These are phyloP conservation scores for Coelastrella sp. DNA, from an alignment of 139 green algal species.

Conservation along the genomic window DNA sequence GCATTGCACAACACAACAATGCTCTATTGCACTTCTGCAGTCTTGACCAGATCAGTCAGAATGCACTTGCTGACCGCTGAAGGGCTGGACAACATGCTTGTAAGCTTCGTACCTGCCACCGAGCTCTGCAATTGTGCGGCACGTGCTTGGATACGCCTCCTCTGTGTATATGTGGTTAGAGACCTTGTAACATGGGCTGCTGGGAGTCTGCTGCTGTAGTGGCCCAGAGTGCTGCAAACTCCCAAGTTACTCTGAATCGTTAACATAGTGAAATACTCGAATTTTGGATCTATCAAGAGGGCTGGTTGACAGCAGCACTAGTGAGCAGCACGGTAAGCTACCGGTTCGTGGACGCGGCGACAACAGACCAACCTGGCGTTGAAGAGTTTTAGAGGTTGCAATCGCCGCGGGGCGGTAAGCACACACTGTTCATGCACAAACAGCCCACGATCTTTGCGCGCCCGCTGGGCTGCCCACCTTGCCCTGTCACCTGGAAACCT, in stretches of 20 bases:
- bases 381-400: not conserved
- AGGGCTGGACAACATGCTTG: not conserved
- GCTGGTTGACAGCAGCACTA: not conserved
- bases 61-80: no score
- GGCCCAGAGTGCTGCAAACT: not conserved
- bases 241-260: not conserved
- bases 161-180: not conserved
- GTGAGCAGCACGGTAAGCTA: not conserved
- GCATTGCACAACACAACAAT: not conserved
- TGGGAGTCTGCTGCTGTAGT: not conserved
- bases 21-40: no score
- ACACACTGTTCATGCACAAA: not conserved
- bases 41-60: no score
- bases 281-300: not conserved
- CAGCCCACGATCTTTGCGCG: not conserved
- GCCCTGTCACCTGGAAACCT: not conserved
- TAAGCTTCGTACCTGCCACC: not conserved
- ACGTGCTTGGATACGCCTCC: not conserved
- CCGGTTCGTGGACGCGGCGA: no score
- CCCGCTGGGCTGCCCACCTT: not conserved
- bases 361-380: not conserved
- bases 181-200: not conserved
- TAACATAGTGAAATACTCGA: not conserved
- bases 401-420: not conserved
- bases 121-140: slow-evolving; percentile 27